Conservation (phyloP, 176 grass and related monocot species). For the Aegilops sharonensis region DNA sequence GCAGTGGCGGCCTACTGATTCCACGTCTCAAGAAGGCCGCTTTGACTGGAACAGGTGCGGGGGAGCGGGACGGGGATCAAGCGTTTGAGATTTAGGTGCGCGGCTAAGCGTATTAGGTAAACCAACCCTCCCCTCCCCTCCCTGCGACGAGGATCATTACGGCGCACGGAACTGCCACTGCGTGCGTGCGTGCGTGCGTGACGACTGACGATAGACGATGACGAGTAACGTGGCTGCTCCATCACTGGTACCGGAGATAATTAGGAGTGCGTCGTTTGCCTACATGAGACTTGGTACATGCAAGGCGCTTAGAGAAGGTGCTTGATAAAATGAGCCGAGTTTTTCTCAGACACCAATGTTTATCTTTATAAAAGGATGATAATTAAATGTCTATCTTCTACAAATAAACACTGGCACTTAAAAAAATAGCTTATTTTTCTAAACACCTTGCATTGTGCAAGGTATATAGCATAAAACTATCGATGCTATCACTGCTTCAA, state of each 20-base stretch:
- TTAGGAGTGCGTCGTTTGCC: not conserved
- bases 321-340: too few relatives aligned
- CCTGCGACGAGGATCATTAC: not conserved
- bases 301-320: too few relatives aligned
- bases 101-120: slow-evolving; percentile 48
- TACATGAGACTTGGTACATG: too few relatives aligned
- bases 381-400: too few relatives aligned
- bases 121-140: slow-evolving; percentile 33
- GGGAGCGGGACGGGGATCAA: not conserved
- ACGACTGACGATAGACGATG: not conserved
- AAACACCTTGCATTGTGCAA: too few relatives aligned
- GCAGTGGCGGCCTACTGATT: slow-evolving; percentile 38
- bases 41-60: slow-evolving; percentile 40
- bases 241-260: not conserved
- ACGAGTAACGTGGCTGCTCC: not conserved
- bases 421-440: too few relatives aligned
- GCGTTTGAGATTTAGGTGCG: slow-evolving; percentile 43
- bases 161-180: not conserved
- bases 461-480: too few relatives aligned
- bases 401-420: too few relatives aligned
- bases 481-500: too few relatives aligned
- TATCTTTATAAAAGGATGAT: too few relatives aligned
- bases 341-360: too few relatives aligned
- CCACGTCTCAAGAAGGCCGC: slow-evolving; percentile 39
- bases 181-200: not conserved